Base-by-base conservation (phyloP, 2,329 filamentous ascomycete genomes). In the Penicillium paneum region DNA sequence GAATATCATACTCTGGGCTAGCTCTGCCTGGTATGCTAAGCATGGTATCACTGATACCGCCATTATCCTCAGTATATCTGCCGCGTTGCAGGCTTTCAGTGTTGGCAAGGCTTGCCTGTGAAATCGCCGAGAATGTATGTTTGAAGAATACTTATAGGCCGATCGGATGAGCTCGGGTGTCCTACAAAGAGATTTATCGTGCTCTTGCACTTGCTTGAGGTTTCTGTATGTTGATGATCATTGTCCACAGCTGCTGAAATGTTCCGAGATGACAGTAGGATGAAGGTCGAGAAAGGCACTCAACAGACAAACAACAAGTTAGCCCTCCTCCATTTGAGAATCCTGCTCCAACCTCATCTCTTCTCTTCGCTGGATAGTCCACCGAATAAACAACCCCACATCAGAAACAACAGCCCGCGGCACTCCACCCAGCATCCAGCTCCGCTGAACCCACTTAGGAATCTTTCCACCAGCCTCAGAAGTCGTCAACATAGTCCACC, bases 401-500 rank as follows among this genome's bases (percentile, higher is more conserved):
- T 74, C 71, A 15, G 66, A 67, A 19, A 72, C 70, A 47, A 74
- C 66, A 26, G 72, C 71, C 38, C 64, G 67, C 2, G 72, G 71
- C 36, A 71, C 66, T 21, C 71, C 71, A 21, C 71, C 68, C 55
- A 73, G 56, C 19, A 60, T 67, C 70, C 68, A 72, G 51, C 62
- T 74, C 42, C 71, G 64, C 59, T 74, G 71, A 55, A 74, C 57
- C 67, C 69, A 72, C 54, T 62, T 60, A 11, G 71, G 71, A 49
- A 74, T 73, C 24, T 60, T 65, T 3, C 71, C 71, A 10, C 68
- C 67, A 10, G 72, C 69, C 53, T 74, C 64, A 15, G 71, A 73
- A 10, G 68, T 69, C 7, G 71, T 74, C 3, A 69, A 71, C 70
- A 74, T 73, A 4, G 62, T 67, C 71, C 72, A 74, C 39, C 71